A percentile compares a stretch with the other conserved stretches of the same genome.
phyloP scores from a whole-genome alignment of 2,329 filamentous ascomycete genomes.

The Diaporthe vexans region DNA sequence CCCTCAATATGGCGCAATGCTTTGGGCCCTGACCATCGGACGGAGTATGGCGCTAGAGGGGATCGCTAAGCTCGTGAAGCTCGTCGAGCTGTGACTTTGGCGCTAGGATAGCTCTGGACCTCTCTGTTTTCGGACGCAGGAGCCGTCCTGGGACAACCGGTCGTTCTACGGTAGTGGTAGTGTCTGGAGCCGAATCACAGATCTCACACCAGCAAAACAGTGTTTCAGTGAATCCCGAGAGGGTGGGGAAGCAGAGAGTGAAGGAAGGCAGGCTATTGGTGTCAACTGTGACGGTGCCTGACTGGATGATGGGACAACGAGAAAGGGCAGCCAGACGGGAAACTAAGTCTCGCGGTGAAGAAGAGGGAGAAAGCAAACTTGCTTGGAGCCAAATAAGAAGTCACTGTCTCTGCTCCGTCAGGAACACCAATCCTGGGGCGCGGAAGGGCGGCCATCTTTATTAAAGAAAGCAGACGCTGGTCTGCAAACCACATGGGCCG shows the following conservation, averaged over 20 bases:
- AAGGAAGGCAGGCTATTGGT: neutral
- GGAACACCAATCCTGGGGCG: neutral
- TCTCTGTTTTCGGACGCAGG: slow-evolving; percentile 4
- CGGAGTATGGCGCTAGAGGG: slow-evolving; percentile 36
- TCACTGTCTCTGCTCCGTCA: neutral
- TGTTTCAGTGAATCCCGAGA: neutral
- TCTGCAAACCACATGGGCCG: slow-evolving; percentile 10
- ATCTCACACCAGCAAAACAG: neutral
- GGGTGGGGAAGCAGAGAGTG: neutral
- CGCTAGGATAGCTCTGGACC: slow-evolving; percentile 21
- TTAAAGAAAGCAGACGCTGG: neutral
- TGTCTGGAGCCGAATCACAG: neutral
- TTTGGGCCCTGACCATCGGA: slow-evolving; percentile 21
- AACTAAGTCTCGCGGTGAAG: neutral
- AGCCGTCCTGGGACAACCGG: neutral
- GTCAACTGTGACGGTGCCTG: neutral
- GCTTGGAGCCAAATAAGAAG: neutral
- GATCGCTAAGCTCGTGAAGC: slow-evolving; percentile 20
- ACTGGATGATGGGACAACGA: neutral
- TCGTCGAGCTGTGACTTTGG: slow-evolving; percentile 10
- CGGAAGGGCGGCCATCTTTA: slow-evolving; percentile 26
- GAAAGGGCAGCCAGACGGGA: neutral
- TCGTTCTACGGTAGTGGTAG: neutral
- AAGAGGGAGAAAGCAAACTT: neutral
- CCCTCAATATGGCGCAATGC: slow-evolving; percentile 5